Conservation (phyloP, 1,284 basidiomycete genomes). For the Paramarasmius palmivorus region DNA sequence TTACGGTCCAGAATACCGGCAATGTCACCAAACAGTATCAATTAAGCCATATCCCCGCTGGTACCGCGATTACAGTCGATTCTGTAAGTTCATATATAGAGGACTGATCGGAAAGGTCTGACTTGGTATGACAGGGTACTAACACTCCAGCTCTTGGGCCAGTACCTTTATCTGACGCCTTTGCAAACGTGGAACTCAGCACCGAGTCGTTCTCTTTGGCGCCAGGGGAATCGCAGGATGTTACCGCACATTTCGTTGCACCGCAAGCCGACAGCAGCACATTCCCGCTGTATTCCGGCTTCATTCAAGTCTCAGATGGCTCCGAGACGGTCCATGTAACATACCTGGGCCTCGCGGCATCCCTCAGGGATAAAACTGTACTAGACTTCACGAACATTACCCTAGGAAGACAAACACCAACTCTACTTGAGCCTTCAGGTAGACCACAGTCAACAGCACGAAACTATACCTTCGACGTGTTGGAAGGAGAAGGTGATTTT, state of each 20-base stretch:
- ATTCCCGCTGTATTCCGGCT: constrained; percentile 63
- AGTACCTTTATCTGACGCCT: constrained; percentile 29
- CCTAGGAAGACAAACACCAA: constrained; percentile 45
- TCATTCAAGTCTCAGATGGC: constrained; percentile 43
- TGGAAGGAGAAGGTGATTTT: constrained; percentile 34
- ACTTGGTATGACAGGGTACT: constrained; percentile 36
- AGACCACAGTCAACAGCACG: constrained; percentile 34
- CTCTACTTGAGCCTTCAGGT: constrained; percentile 40
- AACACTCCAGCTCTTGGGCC: constrained; percentile 41
- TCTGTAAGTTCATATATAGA: constrained; percentile 4
- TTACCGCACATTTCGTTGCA: constrained; percentile 36
- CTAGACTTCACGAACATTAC: constrained; percentile 49
- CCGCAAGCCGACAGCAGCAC: constrained; percentile 47
- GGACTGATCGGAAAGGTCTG: neutral
- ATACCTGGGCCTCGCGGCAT: constrained; percentile 50
- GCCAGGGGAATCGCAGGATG: constrained; percentile 31
- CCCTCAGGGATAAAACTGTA: constrained; percentile 48
- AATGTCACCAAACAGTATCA: constrained; percentile 26
- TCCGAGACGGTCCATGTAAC: constrained; percentile 47
- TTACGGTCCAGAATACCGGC: constrained; percentile 35
- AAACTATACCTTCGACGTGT: constrained; percentile 51
- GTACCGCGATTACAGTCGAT: constrained; percentile 27
- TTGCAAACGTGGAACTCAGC: constrained; percentile 15
- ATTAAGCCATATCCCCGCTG: constrained; percentile 34
- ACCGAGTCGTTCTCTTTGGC: constrained; percentile 30